Conservation (phyloP, 768 basidiomycete species). For the Boletus rubropictus region DNA sequence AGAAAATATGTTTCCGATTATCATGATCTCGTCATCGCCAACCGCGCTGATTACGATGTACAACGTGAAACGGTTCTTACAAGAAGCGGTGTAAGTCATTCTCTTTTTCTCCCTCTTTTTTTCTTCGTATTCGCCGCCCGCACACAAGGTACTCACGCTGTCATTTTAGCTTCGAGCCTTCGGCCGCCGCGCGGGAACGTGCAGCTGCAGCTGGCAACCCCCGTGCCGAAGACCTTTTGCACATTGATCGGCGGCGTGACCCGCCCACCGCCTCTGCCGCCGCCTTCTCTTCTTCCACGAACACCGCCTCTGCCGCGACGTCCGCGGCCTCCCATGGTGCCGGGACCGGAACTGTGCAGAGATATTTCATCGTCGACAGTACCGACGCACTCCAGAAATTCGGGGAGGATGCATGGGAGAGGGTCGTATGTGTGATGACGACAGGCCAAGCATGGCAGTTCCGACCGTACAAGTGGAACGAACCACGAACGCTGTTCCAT, state of each 20-base stretch:
- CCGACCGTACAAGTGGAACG: constrained; percentile 92
- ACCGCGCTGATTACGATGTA: constrained; percentile 96
- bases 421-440: constrained; percentile 96
- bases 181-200: constrained; percentile 66
- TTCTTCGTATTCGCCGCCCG: no score
- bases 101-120: no score
- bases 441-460: constrained; percentile 99
- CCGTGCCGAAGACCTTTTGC: constrained; percentile 75
- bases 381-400: constrained; percentile 92
- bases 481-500: constrained; percentile 88
- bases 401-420: constrained; percentile 89
- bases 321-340: constrained; percentile 23
- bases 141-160: not conserved
- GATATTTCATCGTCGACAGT: constrained; percentile 87
- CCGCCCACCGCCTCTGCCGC: constrained; percentile 24
- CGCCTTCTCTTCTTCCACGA: constrained; percentile 13
- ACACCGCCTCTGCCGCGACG: not conserved
- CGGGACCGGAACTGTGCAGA: constrained; percentile 33
- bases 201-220: constrained; percentile 66
- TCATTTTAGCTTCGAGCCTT: constrained; percentile 57
- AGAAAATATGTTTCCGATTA: constrained; percentile 86
- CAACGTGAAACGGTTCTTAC: constrained; percentile 91
- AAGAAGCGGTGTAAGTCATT: constrained; percentile 68
- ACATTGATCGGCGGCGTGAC: constrained; percentile 83
- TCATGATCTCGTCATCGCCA: constrained; percentile 91